Conservation (phyloP, 768 basidiomycete species). For the Xanthoconium purpureum region DNA sequence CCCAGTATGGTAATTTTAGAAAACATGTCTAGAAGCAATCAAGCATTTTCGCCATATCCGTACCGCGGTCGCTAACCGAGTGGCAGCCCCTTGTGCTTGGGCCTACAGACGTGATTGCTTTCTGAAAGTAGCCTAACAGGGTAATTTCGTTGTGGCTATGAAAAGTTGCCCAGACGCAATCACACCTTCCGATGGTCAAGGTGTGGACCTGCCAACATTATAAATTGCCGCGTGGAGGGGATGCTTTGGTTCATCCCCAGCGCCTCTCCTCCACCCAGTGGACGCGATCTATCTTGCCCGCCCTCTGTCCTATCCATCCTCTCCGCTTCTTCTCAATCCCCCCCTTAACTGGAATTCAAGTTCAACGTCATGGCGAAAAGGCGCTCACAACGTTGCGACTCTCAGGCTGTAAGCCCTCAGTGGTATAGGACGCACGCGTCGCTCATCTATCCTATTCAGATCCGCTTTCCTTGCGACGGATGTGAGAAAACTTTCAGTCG, state of each 20-base stretch:
- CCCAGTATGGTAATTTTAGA: slow-evolving; percentile 10
- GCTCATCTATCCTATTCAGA: not conserved
- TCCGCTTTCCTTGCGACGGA: slow-evolving; percentile 14
- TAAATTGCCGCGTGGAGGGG: slow-evolving; percentile 16
- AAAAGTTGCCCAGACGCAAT: slow-evolving; percentile 24
- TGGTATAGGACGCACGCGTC: not conserved
- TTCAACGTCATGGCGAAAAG: not conserved
- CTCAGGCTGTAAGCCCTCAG: slow-evolving; percentile 3
- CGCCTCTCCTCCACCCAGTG: not conserved
- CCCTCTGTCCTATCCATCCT: not conserved
- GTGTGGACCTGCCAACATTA: slow-evolving; percentile 5
- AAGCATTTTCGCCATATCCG: slow-evolving; percentile 7
- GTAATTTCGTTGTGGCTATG: slow-evolving; percentile 5
- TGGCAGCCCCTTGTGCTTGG: slow-evolving; percentile 19
- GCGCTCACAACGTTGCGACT: not conserved
- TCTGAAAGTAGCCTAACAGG: slow-evolving; percentile 13
- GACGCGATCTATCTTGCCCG: not conserved
- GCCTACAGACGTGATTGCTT: slow-evolving; percentile 19
- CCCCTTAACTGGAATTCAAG: not conserved
- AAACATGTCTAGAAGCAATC: slow-evolving; percentile 25
- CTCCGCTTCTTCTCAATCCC: not conserved
- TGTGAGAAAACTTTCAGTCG: slow-evolving; percentile 13
- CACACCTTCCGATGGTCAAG: slow-evolving; percentile 11
- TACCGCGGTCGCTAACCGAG: slow-evolving; percentile 15
- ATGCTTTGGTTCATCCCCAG: slow-evolving; percentile 1